Conservation (phyloP, 345 rosid genomes). For the Gossypium thurberi region DNA sequence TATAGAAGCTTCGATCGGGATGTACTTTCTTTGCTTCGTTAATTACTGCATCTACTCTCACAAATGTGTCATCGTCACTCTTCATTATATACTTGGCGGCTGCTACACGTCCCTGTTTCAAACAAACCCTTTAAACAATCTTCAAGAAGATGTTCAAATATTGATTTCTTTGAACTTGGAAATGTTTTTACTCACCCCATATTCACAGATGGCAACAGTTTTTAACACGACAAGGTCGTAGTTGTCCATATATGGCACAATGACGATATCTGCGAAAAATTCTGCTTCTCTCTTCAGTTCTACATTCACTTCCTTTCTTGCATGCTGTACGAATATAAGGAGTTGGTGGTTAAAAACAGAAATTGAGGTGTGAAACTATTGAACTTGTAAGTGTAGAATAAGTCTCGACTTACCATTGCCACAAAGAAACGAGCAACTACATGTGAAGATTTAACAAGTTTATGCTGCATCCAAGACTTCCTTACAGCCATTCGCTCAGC, state of each 20-base stretch:
- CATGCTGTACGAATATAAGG: constrained; percentile 44
- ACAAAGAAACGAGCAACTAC: constrained; percentile 95
- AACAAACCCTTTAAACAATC: constrained; percentile 12
- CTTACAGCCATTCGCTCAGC: constrained; percentile 95
- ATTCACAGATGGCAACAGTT: constrained; percentile 31
- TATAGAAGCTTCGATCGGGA: constrained; percentile 54
- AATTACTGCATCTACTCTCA: constrained; percentile 66
- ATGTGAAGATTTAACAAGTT: constrained; percentile 65
- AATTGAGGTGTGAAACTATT: not conserved
- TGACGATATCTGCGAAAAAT: constrained; percentile 60
- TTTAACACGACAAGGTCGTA: constrained; percentile 88
- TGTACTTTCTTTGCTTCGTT: constrained; percentile 60
- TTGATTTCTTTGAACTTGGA: not conserved
- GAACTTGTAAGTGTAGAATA: not conserved
- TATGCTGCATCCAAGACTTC: constrained; percentile 93
- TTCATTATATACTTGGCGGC: constrained; percentile 81
- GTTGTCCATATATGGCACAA: constrained; percentile 92
- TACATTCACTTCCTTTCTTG: constrained; percentile 83
- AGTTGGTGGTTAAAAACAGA: constrained; percentile 6
- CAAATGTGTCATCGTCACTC: constrained; percentile 90
- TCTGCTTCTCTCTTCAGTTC: constrained; percentile 94
- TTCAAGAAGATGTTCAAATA: not conserved
- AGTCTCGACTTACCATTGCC: constrained; percentile 52
- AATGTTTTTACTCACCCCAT: constrained; percentile 56
- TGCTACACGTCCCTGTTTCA: constrained; percentile 51